phyloP scores from a whole-genome alignment of 164 flowering plant species.

The Amborella trichopoda region DNA sequence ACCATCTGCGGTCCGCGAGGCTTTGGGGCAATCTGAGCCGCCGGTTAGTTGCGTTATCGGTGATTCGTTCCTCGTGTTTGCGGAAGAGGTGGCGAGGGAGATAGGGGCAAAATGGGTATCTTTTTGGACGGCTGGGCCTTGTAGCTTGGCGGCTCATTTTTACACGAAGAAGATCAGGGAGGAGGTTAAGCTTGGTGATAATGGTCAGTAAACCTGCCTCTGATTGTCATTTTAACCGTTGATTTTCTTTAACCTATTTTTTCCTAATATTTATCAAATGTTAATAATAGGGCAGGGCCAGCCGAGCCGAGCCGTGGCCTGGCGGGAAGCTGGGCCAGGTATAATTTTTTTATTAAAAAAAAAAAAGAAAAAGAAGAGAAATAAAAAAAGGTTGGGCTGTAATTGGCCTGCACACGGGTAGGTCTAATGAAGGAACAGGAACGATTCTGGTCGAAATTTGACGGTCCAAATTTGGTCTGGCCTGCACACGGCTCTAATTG shows the following conservation, averaged over 20 bases:
- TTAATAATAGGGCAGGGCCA: background rate
- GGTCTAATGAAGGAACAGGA: too few species aligned
- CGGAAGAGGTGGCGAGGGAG: slow-evolving; percentile 25
- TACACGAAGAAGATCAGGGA: slow-evolving; percentile 19
- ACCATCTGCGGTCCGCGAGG: too few species aligned
- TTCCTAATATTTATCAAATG: background rate
- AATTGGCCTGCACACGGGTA: too few species aligned
- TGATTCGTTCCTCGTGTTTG: slow-evolving; percentile 31
- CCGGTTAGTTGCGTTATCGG: slow-evolving; percentile 23
- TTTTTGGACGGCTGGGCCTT: slow-evolving; percentile 24
- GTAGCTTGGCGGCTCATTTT: slow-evolving; percentile 14
- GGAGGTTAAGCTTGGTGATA: slow-evolving; percentile 1
- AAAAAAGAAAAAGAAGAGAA: too few species aligned
- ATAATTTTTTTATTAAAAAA: too few species aligned
- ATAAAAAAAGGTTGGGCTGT: too few species aligned
- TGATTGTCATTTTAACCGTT: background rate
- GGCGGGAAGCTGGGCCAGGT: background rate
- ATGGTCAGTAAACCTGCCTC: background rate
- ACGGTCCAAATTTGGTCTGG: too few species aligned
- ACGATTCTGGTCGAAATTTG: too few species aligned
- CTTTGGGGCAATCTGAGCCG: slow-evolving; percentile 13
- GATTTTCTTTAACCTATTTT: background rate
- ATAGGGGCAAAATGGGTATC: slow-evolving; percentile 33
- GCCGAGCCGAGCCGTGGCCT: background rate
- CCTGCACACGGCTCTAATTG: too few species aligned